These are phyloP conservation scores for Hirschfeldia incana DNA, from an alignment of 345 rosid species.

Conservation along the genomic window DNA sequence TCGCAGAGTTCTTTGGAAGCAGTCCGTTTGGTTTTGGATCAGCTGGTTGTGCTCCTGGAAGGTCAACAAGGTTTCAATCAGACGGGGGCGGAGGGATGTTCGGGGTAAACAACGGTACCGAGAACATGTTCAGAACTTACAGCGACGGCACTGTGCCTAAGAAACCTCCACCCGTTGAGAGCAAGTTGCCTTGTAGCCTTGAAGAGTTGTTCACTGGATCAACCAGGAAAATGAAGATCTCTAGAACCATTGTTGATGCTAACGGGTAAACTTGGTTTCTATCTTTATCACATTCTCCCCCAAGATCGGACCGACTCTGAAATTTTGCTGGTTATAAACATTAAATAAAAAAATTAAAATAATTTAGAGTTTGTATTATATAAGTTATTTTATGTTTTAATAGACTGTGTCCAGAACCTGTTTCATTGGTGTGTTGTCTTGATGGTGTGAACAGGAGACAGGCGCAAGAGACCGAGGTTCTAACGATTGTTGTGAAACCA, in stretches of 20 bases:
- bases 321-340: neutral
- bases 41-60: constrained; percentile 58
- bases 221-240: constrained; percentile 96
- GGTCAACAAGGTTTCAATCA: constrained; percentile 72
- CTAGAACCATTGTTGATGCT: constrained; percentile 73
- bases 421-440: constrained; percentile 1
- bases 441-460: constrained; percentile 48
- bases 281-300: neutral
- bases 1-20: constrained; percentile 92
- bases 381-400: no score
- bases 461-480: constrained; percentile 75
- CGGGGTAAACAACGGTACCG: constrained; percentile 46
- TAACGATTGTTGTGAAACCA: constrained; percentile 87
- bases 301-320: neutral
- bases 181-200: constrained; percentile 87
- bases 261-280: constrained; percentile 51
- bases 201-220: constrained; percentile 87
- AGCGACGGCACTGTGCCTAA: constrained; percentile 56
- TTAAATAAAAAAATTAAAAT: neutral
- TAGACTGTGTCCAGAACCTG: neutral
- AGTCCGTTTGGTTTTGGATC: constrained; percentile 86
- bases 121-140: constrained; percentile 59
- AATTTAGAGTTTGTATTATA: no score
- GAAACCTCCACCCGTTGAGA: constrained; percentile 93
- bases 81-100: constrained; percentile 65